Evolutionary conservation across 2,329 filamentous ascomycete species (phyloP), one percentile per base, ranked within the genome.

Genomic region (Aspergillus felis): DNA sequence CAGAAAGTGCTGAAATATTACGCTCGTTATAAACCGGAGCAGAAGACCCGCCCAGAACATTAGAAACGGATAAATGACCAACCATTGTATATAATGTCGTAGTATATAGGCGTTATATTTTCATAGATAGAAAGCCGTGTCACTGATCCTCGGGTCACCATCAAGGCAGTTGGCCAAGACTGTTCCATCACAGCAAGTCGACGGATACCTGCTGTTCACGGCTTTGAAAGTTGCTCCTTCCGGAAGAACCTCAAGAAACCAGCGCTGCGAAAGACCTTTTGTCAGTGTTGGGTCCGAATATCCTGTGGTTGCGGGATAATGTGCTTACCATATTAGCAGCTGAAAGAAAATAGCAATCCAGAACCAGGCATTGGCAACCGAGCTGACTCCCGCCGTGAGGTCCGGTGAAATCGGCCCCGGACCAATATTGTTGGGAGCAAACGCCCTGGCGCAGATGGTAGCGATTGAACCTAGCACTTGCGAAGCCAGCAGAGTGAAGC

Each of bases 381-480:
- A 72, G 42, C 71, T 70, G 25, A 77, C 68, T 0, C 78, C 78
- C 54, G 78, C 76, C 17, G 80, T 80, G 60, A 88, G 79, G 69
- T 87, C 83, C 0, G 86, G 86, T 61, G 86, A 87, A 20, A 87
- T 84, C 3, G 78, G 75, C 1, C 84, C 84, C 1, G 86, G 85
- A 0, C 86, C 86, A 25, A 84, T 77, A 6, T 78, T 81, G 68
- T 87, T 82, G 0, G 86, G 85, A 9, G 83, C 84, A 53, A 81
- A 82, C 3, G 82, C 84, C 53, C 85, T 72, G 1, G 84, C 85
- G 29, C 83, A 77, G 41, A 88, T 88, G 2, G 86, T 88, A 2
- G 82, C 84, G 4, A 84, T 70, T 4, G 82, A 83, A 12, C 86
- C 86, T 24, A 88, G 67, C 8, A 87, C 79, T 71, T 89, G 86